Base-by-base conservation (phyloP, 2,329 filamentous ascomycete species). In the Phyllosticta paracitricarpa region DNA sequence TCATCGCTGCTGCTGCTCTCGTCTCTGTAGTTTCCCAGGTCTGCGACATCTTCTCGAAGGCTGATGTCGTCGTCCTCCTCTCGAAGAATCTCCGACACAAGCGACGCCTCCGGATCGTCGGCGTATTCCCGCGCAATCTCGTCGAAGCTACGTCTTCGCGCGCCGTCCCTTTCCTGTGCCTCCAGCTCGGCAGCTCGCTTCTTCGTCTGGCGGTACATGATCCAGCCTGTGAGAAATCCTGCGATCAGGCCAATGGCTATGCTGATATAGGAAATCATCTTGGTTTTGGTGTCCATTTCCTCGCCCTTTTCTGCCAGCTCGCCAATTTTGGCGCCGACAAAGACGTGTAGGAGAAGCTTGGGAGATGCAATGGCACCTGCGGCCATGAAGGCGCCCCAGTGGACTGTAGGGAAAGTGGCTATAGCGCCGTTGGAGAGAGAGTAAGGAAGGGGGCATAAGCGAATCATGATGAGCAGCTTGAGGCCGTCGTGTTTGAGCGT, bases 361-460 rank as follows among this genome's bases (percentile, higher is more conserved):
- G 94, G 94, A 14, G 82, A 85, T 10, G 91, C 86, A 17, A 93
- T 77, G 2, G 89, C 87, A 0, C 93, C 97, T 5, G 94, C 93
- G 54, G 91, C 72, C 33, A 86, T 87, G 76, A 95, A 97, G 55
- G 83, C 83, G 63, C 82, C 73, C 51, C 89, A 89, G 25, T 86
- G 82, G 35, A 99, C 89, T 33, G 89, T 96, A 2, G 92, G 92
- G 64, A 99, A 92, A 1, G 94, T 97, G 30, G 91, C 91, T 61
- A 99, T 84, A 63, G 96, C 96, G 57, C 91, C 94, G 71, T 99
- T 99, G 71, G 89, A 92, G 66, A 97, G 79, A 58, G 89, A 94
- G 73, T 96, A 99, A 14, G 94, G 94, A 63, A 99, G 73, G 1
- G 94, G 94, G 69, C 93, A 97, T 65, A 97, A 82, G 30, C 94